Evolutionary conservation across 768 basidiomycete species (phyloP).

Genomic region (Pisolithus sp.): DNA sequence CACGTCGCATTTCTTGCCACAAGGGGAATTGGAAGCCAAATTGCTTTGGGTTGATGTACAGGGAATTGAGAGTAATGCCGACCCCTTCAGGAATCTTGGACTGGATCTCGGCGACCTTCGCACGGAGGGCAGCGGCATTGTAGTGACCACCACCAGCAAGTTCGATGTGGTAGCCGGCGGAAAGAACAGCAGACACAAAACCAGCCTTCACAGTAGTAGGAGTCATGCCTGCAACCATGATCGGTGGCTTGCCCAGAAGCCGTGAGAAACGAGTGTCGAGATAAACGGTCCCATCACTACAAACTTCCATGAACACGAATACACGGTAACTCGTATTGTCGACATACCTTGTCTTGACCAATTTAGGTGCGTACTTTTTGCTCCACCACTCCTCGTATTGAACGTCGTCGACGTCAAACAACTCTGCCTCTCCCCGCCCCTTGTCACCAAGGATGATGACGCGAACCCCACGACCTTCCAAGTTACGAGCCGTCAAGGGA

Average conservation of each 20-base stretch:
- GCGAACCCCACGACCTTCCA: constrained; percentile 90
- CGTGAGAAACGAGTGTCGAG: constrained; percentile 97
- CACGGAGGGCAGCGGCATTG: constrained; percentile 79
- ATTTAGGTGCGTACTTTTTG: constrained; percentile 75
- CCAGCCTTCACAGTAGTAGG: constrained; percentile 94
- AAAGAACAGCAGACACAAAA: constrained; percentile 87
- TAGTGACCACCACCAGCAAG: constrained; percentile 98
- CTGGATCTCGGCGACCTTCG: constrained; percentile 92
- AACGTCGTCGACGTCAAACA: constrained; percentile 61
- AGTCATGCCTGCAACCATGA: constrained; percentile 99
- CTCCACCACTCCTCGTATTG: constrained; percentile 87
- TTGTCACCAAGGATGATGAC: constrained; percentile 88
- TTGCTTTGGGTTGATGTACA: constrained; percentile 98
- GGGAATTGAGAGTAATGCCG: constrained; percentile 87
- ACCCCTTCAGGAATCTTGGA: constrained; percentile 77
- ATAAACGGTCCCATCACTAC: constrained; percentile 84
- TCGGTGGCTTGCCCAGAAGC: constrained; percentile 90
- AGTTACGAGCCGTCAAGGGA: constrained; percentile 79
- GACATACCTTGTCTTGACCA: constrained; percentile 83
- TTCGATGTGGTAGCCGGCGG: constrained; percentile 94
- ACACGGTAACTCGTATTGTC: background rate
- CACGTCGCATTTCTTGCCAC: constrained; percentile 96
- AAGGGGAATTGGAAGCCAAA: constrained; percentile 96
- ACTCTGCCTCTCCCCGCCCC: constrained; percentile 81
- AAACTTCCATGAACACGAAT: background rate